phyloP scores from a whole-genome alignment of 2,329 filamentous ascomycete genomes.

The Tympanopsis confertula region DNA sequence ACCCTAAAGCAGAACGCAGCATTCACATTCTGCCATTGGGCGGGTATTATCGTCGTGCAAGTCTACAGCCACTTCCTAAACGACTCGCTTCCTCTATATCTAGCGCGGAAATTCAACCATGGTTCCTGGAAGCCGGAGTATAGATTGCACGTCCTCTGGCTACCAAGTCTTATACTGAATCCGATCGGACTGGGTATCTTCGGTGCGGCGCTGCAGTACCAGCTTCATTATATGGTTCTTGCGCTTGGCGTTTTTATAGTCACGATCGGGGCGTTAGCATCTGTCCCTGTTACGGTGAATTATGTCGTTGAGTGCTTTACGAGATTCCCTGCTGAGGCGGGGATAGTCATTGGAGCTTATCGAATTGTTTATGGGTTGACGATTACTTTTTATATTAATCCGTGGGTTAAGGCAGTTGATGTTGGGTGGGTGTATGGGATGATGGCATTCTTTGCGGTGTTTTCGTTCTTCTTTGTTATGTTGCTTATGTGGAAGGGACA shows the following conservation, averaged over 20 bases:
- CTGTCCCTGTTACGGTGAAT: constrained; percentile 18
- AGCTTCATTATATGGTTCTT: constrained; percentile 24
- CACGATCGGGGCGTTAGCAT: constrained; percentile 18
- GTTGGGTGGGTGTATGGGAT: constrained; percentile 26
- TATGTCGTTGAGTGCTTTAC: constrained; percentile 19
- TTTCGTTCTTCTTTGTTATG: constrained; percentile 11
- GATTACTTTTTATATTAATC: constrained; percentile 23
- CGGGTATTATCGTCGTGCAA: constrained; percentile 21
- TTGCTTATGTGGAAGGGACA: constrained; percentile 16
- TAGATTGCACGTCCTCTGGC: constrained; percentile 17
- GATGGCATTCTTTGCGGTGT: constrained; percentile 22
- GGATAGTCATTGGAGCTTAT: constrained; percentile 17
- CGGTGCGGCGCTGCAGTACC: constrained; percentile 24
- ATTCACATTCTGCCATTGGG: constrained; percentile 26
- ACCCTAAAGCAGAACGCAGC: constrained; percentile 22
- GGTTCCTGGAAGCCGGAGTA: constrained; percentile 25
- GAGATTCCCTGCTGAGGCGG: constrained; percentile 20
- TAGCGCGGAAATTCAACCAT: constrained; percentile 12
- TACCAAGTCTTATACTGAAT: constrained; percentile 15
- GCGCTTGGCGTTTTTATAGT: constrained; percentile 25
- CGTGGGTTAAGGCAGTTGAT: constrained; percentile 20
- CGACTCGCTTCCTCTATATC: constrained; percentile 22
- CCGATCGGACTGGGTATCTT: constrained; percentile 21
- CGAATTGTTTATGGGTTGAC: constrained; percentile 22
- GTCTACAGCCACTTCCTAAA: constrained; percentile 22